Base-by-base conservation (phyloP, 2,329 filamentous ascomycete species). In the Nemania bipapillata region DNA sequence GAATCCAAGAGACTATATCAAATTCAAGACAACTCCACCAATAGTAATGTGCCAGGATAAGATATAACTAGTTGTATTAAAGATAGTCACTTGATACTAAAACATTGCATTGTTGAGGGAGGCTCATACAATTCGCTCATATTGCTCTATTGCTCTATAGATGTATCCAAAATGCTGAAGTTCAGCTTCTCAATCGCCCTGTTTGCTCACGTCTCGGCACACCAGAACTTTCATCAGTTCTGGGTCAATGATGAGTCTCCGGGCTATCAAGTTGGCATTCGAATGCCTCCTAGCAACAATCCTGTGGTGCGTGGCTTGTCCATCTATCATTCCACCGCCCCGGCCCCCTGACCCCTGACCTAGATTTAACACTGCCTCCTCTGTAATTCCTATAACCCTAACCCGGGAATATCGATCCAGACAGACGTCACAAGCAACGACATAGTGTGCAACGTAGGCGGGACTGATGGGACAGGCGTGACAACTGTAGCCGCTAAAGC, bases 141-240 rank as follows among this genome's bases (percentile, higher is more conserved):
- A 17, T 12, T 6, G 24, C n/a, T 26, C 15, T 35, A 1, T 47
- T n/a, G 12, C 11, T 15, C 32, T 26, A 11, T 24, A n/a, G 17
- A 24, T 17, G 5, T 7, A 7, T 24, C 12, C 55, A 64, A 71
- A 12, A 79, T 79, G 78, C 64, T 76, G 50, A 76, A 71, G 57
- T 68, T 71, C 40, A 50, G 73, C 52, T 35, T 77, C 55, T 47
- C 69, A 49, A 66, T 66, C 37, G 75, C 74, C n/a, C 64, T 80
- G 22, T 28, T 75, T 54, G 70, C 73, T 20, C 70, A 69, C 17
- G 77, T 74, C 35, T 75, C 75, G 47, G 79, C 80, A 42, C 80
- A 82, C 70, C 80, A 82, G 69, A 82, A 81, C 72, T 77, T 81
- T 47, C 79, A 82, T 66, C 79, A 82, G 72, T 80, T 82, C 68